phyloP scores from a whole-genome alignment of 208 protist genomes.

The Endotrypanum monterogeii region DNA sequence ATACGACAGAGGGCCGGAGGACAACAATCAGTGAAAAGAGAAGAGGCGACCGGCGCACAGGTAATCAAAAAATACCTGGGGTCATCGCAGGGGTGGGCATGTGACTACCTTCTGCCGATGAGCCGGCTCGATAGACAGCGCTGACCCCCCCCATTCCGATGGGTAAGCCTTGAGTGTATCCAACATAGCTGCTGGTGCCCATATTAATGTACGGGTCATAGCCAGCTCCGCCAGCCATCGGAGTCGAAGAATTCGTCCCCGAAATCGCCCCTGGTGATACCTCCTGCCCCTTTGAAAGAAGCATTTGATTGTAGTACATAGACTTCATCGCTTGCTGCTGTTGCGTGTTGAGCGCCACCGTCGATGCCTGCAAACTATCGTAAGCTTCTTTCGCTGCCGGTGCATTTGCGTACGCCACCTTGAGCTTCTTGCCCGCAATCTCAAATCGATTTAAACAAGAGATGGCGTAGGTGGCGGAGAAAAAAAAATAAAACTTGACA shows the following conservation, averaged over 20 bases:
- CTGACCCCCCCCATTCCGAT: neutral
- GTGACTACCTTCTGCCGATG: neutral
- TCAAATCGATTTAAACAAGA: slow-evolving; percentile 78
- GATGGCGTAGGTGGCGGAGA: slow-evolving; percentile 84
- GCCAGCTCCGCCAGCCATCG: neutral
- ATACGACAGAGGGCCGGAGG: neutral
- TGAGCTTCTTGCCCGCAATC: slow-evolving; percentile 82
- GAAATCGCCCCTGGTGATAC: neutral
- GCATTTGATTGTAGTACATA: slow-evolving; percentile 74
- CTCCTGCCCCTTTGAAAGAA: slow-evolving; percentile 41
- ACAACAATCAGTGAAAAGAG: neutral
- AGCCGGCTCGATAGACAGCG: neutral
- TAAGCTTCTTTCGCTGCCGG: slow-evolving; percentile 64
- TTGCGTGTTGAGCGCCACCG: slow-evolving; percentile 52
- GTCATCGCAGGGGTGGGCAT: slow-evolving; percentile 5
- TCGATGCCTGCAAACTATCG: slow-evolving; percentile 39
- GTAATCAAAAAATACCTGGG: slow-evolving; percentile 9
- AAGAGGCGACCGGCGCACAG: neutral
- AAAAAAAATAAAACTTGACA: slow-evolving; percentile 80
- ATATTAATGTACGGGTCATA: slow-evolving; percentile 7
- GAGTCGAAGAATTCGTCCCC: neutral
- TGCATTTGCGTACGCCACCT: slow-evolving; percentile 84
- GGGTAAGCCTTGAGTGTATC: slow-evolving; percentile 1
- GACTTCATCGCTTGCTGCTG: slow-evolving; percentile 63
- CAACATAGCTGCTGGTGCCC: neutral